These are phyloP conservation scores for Phytopythium delawarense DNA, from an alignment of 352 stramenopile species.

Conservation along the genomic window DNA sequence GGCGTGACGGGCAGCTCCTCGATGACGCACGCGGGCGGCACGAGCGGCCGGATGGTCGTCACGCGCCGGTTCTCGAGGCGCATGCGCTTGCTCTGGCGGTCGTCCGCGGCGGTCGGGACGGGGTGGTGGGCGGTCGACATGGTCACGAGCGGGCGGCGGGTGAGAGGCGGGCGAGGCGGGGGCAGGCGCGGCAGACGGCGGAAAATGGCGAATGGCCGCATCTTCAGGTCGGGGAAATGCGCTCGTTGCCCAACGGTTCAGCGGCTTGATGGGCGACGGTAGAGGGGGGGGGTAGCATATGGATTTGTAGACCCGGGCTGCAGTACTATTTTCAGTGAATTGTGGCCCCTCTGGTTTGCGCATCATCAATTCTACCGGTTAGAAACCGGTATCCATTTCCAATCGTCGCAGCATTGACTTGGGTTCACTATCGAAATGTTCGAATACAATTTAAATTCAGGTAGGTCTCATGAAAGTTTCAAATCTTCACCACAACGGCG, in stretches of 20 bases:
- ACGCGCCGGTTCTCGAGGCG: constrained; percentile 72
- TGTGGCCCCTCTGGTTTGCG: background rate
- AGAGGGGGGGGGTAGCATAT: background rate
- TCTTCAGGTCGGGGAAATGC: background rate
- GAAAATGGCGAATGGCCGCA: constrained; percentile 7
- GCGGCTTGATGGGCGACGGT: background rate
- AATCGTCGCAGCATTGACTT: too few species aligned
- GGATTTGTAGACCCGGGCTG: background rate
- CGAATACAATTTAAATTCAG: too few species aligned
- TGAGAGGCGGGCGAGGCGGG: background rate
- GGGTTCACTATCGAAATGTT: too few species aligned
- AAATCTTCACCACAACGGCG: too few species aligned
- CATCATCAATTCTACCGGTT: too few species aligned
- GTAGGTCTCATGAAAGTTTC: too few species aligned
- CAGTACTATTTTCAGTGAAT: background rate
- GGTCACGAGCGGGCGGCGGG: constrained; percentile 1
- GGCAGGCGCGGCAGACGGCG: background rate
- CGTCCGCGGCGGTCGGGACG: constrained; percentile 16
- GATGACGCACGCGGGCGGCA: constrained; percentile 62
- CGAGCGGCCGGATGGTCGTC: constrained; percentile 61
- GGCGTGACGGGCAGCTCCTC: constrained; percentile 72
- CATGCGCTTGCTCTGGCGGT: constrained; percentile 51
- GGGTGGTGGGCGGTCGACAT: constrained; percentile 26
- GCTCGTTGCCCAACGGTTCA: background rate
- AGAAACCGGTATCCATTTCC: too few species aligned